A percentile compares a stretch with the other conserved stretches of the same genome.
phyloP scores from a whole-genome alignment of 1,284 basidiomycete genomes.

The Rhizoctonia solani region DNA sequence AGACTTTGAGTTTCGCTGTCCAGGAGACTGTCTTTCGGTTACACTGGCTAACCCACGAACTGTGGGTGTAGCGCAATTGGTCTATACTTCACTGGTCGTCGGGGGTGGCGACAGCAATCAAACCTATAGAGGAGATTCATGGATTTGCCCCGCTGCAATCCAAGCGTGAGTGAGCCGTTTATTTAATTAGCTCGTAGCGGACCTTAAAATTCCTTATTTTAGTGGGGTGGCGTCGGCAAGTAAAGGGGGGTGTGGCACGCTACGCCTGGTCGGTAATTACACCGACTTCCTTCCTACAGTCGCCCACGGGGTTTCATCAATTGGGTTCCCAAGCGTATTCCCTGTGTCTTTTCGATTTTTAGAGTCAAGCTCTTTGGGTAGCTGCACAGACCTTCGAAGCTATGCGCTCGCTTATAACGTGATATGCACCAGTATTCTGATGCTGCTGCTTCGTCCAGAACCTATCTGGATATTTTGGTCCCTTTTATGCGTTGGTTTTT shows the following conservation, averaged over 20 bases:
- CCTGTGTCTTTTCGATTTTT: conserved; percentile 62
- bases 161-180: conserved; percentile 62
- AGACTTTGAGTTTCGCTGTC: conserved; percentile 78
- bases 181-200: conserved; percentile 15
- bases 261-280: conserved; percentile 72
- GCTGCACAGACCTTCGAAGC: conserved; percentile 73
- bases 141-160: conserved; percentile 84
- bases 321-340: conserved; percentile 75
- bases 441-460: conserved; percentile 73
- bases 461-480: conserved; percentile 75
- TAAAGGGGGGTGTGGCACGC: conserved; percentile 75
- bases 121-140: conserved; percentile 83
- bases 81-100: conserved; percentile 75
- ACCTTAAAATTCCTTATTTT: conserved; percentile 33
- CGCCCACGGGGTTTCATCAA: conserved; percentile 68
- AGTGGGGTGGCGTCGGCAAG: conserved; percentile 70
- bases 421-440: conserved; percentile 65
- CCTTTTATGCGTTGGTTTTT: conserved; percentile 82
- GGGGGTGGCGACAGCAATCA: conserved; percentile 72
- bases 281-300: conserved; percentile 64
- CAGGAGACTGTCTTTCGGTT: conserved; percentile 68
- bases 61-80: conserved; percentile 68
- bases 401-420: conserved; percentile 73
- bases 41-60: conserved; percentile 77
- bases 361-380: conserved; percentile 48